These are phyloP conservation scores for Hibiscus mutabilis DNA, from an alignment of 345 rosid species.

Conservation along the genomic window DNA sequence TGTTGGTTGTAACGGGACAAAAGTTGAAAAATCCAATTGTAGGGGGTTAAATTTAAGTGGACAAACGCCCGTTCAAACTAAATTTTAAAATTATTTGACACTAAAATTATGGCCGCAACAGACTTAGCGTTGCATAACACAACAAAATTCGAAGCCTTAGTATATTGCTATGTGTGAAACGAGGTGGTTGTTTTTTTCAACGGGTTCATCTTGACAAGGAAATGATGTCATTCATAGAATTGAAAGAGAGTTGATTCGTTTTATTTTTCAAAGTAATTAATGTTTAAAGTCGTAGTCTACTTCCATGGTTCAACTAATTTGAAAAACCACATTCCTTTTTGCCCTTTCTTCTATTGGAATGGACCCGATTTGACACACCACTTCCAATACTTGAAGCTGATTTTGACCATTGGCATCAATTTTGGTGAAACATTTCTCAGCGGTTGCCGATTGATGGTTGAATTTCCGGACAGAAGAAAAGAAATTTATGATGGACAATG, in stretches of 20 bases:
- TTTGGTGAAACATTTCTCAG: not conserved
- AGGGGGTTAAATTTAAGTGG: no score
- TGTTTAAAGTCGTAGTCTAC: slow-evolving; percentile 8
- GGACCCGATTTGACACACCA: slow-evolving; percentile 10
- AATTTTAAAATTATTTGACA: no score
- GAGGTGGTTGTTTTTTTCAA: not conserved
- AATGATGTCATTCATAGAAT: slow-evolving; percentile 2
- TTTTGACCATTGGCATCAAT: not conserved
- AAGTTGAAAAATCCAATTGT: no score
- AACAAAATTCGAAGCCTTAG: no score
- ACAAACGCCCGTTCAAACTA: no score
- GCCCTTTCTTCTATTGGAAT: not conserved
- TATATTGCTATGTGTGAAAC: not conserved
- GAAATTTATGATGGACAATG: not conserved
- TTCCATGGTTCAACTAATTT: slow-evolving; percentile 12
- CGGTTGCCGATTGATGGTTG: not conserved
- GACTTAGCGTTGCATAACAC: no score
- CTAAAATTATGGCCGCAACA: no score
- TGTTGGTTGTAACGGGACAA: no score
- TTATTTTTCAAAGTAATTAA: not conserved
- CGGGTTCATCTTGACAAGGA: slow-evolving; percentile 1
- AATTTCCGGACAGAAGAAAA: not conserved
- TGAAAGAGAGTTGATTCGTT: not conserved
- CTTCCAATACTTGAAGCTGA: not conserved
- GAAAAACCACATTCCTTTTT: not conserved